Evolutionary conservation across 768 basidiomycete species (phyloP).

Genomic region (Kwoniella sp.): DNA sequence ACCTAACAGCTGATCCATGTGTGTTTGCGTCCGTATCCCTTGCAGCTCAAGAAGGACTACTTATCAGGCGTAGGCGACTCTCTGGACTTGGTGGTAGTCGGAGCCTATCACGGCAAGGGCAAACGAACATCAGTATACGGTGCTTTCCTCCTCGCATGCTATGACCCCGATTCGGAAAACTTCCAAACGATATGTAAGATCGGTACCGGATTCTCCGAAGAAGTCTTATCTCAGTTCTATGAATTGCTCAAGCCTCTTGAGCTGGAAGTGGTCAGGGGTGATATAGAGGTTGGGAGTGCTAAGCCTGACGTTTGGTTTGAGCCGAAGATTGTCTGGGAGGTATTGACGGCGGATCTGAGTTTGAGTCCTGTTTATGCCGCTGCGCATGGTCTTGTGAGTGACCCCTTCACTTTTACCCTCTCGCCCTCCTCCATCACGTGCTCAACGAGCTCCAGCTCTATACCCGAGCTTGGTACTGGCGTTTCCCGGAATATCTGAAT

Average conservation of each 20-base stretch:
- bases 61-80: constrained; percentile 95
- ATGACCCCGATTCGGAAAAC: constrained; percentile 88
- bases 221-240: constrained; percentile 76
- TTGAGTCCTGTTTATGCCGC: constrained; percentile 73
- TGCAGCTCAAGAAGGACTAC: constrained; percentile 96
- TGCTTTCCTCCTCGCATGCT: constrained; percentile 95
- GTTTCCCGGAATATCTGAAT: too few species aligned
- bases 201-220: constrained; percentile 96
- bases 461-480: too few species aligned
- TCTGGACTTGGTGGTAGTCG: constrained; percentile 94
- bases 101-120: constrained; percentile 95
- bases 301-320: constrained; percentile 99
- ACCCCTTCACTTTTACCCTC: too few species aligned
- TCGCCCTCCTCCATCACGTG: too few species aligned
- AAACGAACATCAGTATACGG: constrained; percentile 97
- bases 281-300: constrained; percentile 85
- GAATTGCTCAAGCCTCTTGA: constrained; percentile 70
- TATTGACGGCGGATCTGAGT: constrained; percentile 93
- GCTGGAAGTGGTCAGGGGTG: constrained; percentile 66
- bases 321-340: constrained; percentile 96
- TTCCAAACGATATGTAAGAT: constrained; percentile 99
- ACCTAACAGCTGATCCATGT: not conserved
- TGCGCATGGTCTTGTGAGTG: constrained; percentile 49
- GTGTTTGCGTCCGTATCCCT: not conserved
- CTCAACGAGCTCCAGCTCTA: too few species aligned